Evolutionary conservation across 805 yeast genomes (phyloP).

Genomic region (Yarrowia sp.): DNA sequence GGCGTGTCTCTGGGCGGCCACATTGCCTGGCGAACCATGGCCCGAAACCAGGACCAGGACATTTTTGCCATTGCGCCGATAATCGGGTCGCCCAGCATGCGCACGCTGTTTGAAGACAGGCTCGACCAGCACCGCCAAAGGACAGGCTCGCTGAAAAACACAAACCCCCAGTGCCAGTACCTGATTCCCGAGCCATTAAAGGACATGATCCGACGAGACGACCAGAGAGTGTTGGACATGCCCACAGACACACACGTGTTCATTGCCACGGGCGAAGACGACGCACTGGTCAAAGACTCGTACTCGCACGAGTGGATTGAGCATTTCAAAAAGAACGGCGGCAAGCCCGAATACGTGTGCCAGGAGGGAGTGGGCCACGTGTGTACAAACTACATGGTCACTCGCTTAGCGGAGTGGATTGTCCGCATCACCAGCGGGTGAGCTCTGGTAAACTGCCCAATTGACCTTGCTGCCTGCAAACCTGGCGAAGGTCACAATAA

Average conservation of each 20-base stretch:
- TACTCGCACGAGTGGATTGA: conserved; percentile 37
- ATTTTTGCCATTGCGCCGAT: conserved; percentile 46
- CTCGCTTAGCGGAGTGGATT: conserved; percentile 33
- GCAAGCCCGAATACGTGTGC: conserved; percentile 31
- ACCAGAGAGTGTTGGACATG: conserved; percentile 26
- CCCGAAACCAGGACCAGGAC: conserved; percentile 39
- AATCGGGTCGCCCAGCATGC: conserved; percentile 49
- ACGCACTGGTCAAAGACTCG: conserved; percentile 39
- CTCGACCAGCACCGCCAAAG: conserved; percentile 10
- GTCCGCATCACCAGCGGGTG: conserved; percentile 10
- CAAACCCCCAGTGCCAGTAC: conserved; percentile 17
- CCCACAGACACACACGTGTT: conserved; percentile 29
- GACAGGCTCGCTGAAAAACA: neutral
- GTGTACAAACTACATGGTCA: conserved; percentile 35
- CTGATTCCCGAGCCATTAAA: conserved; percentile 24
- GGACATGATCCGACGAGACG: neutral
- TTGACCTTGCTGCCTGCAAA: too few relatives aligned
- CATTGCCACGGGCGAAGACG: conserved; percentile 39
- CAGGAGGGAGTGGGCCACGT: conserved; percentile 38
- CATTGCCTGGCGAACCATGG: conserved; percentile 45
- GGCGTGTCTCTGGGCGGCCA: conserved; percentile 62
- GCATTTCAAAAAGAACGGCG: conserved; percentile 25
- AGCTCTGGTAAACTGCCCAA: too few relatives aligned
- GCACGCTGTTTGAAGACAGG: conserved; percentile 40
- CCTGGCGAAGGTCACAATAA: too few relatives aligned